Evolutionary conservation across 176 grass and related monocot species (phyloP).

Genomic region (Aegilops speltoides): DNA sequence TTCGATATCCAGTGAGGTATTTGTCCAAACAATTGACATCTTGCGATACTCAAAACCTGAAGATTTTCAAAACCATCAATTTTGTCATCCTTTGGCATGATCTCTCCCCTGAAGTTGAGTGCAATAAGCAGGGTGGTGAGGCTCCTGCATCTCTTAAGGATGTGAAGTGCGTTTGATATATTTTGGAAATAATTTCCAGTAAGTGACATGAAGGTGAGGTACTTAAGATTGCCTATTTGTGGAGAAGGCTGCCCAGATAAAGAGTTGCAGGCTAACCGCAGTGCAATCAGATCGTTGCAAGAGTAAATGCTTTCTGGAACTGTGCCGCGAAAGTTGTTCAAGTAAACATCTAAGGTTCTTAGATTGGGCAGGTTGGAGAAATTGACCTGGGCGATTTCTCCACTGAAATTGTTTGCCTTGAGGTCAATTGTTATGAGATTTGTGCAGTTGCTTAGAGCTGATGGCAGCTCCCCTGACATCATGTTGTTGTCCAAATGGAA

Average conservation of each 20-base stretch:
- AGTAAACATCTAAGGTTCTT: background rate
- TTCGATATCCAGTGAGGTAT: slow-evolving; percentile 46
- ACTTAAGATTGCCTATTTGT: background rate
- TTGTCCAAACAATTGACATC: background rate
- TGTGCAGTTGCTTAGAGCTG: background rate
- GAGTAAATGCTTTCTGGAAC: slow-evolving; percentile 24
- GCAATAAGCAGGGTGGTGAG: background rate
- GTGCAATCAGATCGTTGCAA: slow-evolving; percentile 14
- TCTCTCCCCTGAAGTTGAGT: background rate
- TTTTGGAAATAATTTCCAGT: background rate
- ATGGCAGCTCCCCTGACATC: slow-evolving; percentile 12
- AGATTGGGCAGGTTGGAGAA: slow-evolving; percentile 25
- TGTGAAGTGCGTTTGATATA: slow-evolving; percentile 18
- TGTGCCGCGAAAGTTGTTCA: background rate
- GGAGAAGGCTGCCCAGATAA: slow-evolving; percentile 13
- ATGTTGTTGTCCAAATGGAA: background rate
- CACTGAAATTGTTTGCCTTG: background rate
- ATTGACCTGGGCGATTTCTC: background rate
- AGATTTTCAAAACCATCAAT: slow-evolving; percentile 12
- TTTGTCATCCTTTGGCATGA: slow-evolving; percentile 4
- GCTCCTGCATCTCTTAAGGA: slow-evolving; percentile 1
- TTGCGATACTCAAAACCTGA: background rate
- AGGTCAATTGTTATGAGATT: background rate
- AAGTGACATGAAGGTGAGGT: slow-evolving; percentile 16
- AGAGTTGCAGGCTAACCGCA: background rate